These are phyloP conservation scores for Streptanthus diversifolius DNA, from an alignment of 345 rosid species.

Conservation along the genomic window DNA sequence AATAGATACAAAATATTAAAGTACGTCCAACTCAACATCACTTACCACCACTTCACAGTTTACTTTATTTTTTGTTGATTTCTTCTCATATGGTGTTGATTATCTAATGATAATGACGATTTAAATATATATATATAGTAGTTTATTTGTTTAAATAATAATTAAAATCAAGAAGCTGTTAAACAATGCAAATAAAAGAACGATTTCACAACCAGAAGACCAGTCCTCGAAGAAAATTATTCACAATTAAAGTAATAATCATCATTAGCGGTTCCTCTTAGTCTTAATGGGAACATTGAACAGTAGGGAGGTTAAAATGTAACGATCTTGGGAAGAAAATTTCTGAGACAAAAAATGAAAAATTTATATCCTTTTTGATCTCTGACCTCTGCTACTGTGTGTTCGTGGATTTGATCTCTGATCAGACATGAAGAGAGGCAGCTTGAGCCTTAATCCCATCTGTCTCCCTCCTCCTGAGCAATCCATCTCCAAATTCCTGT, in stretches of 20 bases:
- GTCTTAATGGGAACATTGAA: background rate
- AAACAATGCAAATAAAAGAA: background rate
- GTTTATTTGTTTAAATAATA: background rate
- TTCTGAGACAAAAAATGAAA: background rate
- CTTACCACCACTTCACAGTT: background rate
- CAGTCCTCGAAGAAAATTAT: conserved; percentile 6
- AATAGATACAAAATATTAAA: background rate
- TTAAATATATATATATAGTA: background rate
- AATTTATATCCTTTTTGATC: conserved; percentile 5
- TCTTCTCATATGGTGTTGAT: background rate
- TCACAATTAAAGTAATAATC: background rate
- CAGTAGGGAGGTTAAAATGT: conserved; percentile 1
- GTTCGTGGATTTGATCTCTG: conserved; percentile 4
- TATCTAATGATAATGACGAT: background rate
- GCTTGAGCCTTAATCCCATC: conserved; percentile 47
- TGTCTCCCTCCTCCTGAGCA: conserved; percentile 59
- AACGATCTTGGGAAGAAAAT: background rate
- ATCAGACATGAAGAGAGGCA: conserved; percentile 55
- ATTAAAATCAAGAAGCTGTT: background rate
- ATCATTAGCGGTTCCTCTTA: background rate
- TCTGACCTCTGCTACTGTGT: conserved; percentile 2
- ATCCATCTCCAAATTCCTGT: conserved; percentile 72
- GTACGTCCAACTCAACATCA: background rate
- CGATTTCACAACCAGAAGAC: background rate
- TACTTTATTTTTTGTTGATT: background rate